phyloP scores from a whole-genome alignment of 352 stramenopile species.

The Pythium aquatile region DNA sequence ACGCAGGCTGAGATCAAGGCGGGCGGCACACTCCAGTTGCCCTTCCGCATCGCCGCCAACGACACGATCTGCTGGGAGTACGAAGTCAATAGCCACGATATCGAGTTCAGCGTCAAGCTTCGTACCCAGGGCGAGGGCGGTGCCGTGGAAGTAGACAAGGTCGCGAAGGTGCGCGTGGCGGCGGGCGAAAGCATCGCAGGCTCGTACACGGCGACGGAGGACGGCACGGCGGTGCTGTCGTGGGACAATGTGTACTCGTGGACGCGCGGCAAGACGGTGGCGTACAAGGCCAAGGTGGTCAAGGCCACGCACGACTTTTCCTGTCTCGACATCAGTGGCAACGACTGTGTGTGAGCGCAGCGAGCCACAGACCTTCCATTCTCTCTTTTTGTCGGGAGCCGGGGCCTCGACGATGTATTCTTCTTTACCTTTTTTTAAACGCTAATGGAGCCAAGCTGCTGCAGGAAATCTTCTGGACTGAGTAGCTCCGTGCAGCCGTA shows the following conservation, averaged over 20 bases:
- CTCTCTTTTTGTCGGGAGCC: background rate
- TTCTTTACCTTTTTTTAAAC: constrained; percentile 31
- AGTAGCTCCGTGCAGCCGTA: constrained; percentile 90
- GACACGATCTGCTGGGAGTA: constrained; percentile 81
- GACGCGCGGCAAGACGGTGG: constrained; percentile 61
- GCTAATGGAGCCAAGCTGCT: constrained; percentile 75
- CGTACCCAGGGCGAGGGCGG: constrained; percentile 69
- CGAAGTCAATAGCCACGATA: constrained; percentile 57
- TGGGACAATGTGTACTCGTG: constrained; percentile 79
- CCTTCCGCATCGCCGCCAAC: constrained; percentile 67
- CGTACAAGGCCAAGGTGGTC: constrained; percentile 81
- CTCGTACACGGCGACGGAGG: constrained; percentile 62
- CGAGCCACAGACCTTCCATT: background rate
- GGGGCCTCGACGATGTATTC: constrained; percentile 6
- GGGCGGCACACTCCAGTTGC: constrained; percentile 54
- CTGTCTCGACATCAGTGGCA: constrained; percentile 70
- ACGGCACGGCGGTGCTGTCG: constrained; percentile 65
- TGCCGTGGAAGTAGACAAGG: constrained; percentile 57
- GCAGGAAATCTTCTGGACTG: constrained; percentile 87
- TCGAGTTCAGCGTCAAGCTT: constrained; percentile 70
- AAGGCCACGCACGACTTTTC: constrained; percentile 75
- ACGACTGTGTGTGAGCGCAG: constrained; percentile 53
- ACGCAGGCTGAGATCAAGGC: constrained; percentile 67
- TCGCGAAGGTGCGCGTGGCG: constrained; percentile 39
- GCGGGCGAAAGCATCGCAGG: constrained; percentile 39